Conservation (phyloP, 2,329 filamentous ascomycete genomes). For the Magnaporthiopsis incrustans region DNA sequence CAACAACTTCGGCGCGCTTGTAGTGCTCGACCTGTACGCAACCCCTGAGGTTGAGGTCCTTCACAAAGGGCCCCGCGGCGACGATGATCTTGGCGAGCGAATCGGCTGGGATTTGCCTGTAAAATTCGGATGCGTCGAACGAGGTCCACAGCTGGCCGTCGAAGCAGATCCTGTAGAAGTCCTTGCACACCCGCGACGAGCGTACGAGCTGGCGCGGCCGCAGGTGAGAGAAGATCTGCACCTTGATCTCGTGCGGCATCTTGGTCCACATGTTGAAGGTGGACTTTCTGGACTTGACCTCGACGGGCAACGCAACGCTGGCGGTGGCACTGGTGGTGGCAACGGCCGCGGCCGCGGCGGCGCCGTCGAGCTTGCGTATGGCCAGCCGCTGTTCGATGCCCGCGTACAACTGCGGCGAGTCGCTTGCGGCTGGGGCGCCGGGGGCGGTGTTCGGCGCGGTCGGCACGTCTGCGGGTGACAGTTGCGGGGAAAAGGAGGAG, state of each 20-base stretch:
- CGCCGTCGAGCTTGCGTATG: constrained; percentile 47
- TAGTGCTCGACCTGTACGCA: constrained; percentile 83
- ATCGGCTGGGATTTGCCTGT: constrained; percentile 75
- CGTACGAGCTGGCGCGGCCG: constrained; percentile 73
- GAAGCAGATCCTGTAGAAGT: constrained; percentile 77
- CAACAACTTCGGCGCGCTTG: constrained; percentile 67
- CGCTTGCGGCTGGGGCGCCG: constrained; percentile 31
- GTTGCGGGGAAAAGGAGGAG: constrained; percentile 18
- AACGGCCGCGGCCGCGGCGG: constrained; percentile 26
- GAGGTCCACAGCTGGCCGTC: constrained; percentile 90
- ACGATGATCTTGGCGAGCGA: constrained; percentile 79
- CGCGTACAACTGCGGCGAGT: constrained; percentile 24
- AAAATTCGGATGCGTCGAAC: constrained; percentile 80
- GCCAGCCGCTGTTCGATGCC: constrained; percentile 39
- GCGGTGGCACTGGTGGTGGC: constrained; percentile 36
- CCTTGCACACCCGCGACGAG: constrained; percentile 67
- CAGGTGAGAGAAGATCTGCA: constrained; percentile 70
- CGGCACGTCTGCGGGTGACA: constrained; percentile 22
- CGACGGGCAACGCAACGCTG: constrained; percentile 48
- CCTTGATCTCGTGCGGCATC: constrained; percentile 74
- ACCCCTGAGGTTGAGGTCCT: constrained; percentile 81
- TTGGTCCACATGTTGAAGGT: constrained; percentile 66
- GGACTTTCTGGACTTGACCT: constrained; percentile 41
- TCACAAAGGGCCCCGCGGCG: constrained; percentile 80
- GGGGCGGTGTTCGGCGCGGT: constrained; percentile 30